Conservation (phyloP, 1,284 basidiomycete genomes). For the Volvariella volvacea region DNA sequence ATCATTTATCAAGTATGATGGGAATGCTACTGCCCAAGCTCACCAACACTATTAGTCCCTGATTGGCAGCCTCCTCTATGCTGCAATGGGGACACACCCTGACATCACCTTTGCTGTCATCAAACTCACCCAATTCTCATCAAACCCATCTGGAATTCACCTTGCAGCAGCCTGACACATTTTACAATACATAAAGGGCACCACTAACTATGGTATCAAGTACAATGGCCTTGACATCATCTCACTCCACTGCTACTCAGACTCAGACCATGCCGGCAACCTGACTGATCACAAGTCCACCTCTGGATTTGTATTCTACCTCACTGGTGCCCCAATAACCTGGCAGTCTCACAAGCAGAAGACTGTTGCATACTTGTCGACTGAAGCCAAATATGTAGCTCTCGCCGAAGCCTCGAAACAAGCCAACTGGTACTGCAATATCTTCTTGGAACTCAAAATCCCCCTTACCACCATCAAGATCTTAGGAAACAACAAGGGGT, state of each 20-base stretch:
- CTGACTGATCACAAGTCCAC: constrained; percentile 8
- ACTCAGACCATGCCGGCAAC: background rate
- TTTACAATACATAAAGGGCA: background rate
- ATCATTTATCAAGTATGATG: background rate
- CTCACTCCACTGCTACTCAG: background rate
- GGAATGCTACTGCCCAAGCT: background rate
- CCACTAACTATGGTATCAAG: background rate
- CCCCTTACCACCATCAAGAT: background rate
- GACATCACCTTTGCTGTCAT: constrained; percentile 18
- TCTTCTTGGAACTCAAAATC: background rate
- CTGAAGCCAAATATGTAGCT: constrained; percentile 11
- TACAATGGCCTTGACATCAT: background rate
- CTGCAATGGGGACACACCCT: constrained; percentile 20
- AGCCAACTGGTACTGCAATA: constrained; percentile 9
- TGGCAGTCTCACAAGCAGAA: constrained; percentile 13
- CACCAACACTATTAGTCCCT: constrained; percentile 5
- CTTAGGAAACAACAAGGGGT: constrained; percentile 6
- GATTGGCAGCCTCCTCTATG: constrained; percentile 22
- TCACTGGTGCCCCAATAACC: constrained; percentile 8
- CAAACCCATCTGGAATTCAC: constrained; percentile 12
- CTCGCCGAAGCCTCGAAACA: constrained; percentile 8
- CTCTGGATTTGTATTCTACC: constrained; percentile 10
- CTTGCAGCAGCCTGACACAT: constrained; percentile 8
- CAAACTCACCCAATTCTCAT: constrained; percentile 11
- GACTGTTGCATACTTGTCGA: constrained; percentile 4